Percentiles rank a stretch among this genome's conserved stretches.
These are phyloP conservation scores for Jackrogersella minutella DNA, from an alignment of 495 filamentous ascomycete genomes.

Conservation along the genomic window DNA sequence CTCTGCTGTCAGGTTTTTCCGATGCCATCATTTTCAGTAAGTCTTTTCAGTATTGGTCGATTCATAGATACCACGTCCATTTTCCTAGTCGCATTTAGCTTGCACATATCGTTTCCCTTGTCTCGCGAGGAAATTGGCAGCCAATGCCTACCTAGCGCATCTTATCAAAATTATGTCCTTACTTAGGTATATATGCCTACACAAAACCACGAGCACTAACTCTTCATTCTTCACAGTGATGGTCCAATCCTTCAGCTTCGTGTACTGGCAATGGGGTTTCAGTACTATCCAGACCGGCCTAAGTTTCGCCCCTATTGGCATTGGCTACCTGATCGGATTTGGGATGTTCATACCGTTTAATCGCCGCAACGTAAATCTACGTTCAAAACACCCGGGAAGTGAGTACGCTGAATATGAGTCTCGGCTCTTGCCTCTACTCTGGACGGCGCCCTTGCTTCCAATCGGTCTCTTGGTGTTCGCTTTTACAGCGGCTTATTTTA, in stretches of 20 bases:
- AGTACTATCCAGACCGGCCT: constrained; percentile 59
- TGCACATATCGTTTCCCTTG: background rate
- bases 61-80: background rate
- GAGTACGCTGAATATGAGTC: constrained; percentile 68
- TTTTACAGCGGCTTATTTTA: constrained; percentile 67
- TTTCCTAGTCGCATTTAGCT: background rate
- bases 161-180: background rate
- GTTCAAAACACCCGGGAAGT: constrained; percentile 58
- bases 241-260: constrained; percentile 66
- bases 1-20: constrained; percentile 67
- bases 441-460: constrained; percentile 62
- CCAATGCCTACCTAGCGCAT: background rate
- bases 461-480: constrained; percentile 71
- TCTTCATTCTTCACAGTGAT: constrained; percentile 52
- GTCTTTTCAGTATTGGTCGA: background rate
- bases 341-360: constrained; percentile 60
- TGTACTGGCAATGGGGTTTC: constrained; percentile 69
- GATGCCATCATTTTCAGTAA: constrained; percentile 66
- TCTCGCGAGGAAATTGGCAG: background rate
- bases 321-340: constrained; percentile 70
- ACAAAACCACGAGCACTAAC: background rate
- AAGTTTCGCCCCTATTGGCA: constrained; percentile 63
- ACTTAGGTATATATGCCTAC: background rate
- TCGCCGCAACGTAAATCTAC: constrained; percentile 58
- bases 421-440: constrained; percentile 67